Percentiles rank a stretch among this genome's conserved stretches.
phyloP scores from a whole-genome alignment of 2,329 filamentous ascomycete genomes.

The Trichoderma sp. region DNA sequence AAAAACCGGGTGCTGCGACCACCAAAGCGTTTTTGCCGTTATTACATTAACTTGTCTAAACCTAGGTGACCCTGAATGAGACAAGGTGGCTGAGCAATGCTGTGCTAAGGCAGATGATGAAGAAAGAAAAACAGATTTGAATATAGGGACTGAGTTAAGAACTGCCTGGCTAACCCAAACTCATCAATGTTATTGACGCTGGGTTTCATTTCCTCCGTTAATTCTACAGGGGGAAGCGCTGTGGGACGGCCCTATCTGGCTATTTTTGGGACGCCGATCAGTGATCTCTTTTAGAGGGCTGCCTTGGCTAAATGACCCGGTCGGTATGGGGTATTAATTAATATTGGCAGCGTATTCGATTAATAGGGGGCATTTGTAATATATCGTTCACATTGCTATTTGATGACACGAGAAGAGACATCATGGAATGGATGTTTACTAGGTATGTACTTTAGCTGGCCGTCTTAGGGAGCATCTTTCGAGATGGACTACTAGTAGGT shows the following conservation, averaged over 20 bases:
- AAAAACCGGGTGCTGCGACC: background rate
- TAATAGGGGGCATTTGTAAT: background rate
- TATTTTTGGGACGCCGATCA: slow-evolving; percentile 5
- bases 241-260: background rate
- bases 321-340: background rate
- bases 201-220: background rate
- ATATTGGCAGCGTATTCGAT: background rate
- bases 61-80: no score
- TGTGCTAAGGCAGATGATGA: background rate
- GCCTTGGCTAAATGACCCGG: background rate
- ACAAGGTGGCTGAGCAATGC: background rate
- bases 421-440: background rate
- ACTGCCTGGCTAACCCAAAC: background rate
- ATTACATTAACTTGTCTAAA: no score
- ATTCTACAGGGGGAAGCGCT: background rate
- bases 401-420: background rate
- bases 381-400: background rate
- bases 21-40: background rate
- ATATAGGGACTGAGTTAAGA: background rate
- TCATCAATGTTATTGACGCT: background rate
- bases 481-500: background rate
- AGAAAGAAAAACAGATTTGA: no score
- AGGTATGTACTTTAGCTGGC: background rate
- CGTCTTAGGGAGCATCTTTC: background rate
- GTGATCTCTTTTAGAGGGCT: slow-evolving; percentile 5